Percentiles rank a stretch among this genome's conserved stretches.
Evolutionary conservation across 2,329 filamentous ascomycete genomes (phyloP).

Genomic region (Exophiala xenobiotica): DNA sequence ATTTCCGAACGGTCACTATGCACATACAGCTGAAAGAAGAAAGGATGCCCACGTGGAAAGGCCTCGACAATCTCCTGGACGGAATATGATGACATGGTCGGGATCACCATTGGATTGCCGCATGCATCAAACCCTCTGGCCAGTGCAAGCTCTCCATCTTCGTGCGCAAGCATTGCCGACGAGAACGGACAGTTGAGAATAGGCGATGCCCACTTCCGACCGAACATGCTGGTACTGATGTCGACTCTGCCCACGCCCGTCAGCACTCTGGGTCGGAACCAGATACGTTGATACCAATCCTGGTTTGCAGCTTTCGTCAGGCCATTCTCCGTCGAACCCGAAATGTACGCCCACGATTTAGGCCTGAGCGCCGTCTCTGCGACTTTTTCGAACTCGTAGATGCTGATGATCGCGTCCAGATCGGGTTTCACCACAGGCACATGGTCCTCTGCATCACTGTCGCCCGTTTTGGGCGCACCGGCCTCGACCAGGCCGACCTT

Average conservation of each 20-base stretch:
- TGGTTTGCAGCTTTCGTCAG: slow-evolving; percentile 20
- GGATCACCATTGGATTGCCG: slow-evolving; percentile 25
- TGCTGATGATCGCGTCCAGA: slow-evolving; percentile 24
- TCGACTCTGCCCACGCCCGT: slow-evolving; percentile 40
- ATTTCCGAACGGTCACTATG: slow-evolving; percentile 56
- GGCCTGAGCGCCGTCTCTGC: slow-evolving; percentile 17
- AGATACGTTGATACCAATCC: slow-evolving; percentile 42
- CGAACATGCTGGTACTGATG: slow-evolving; percentile 34
- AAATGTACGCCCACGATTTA: slow-evolving; percentile 34
- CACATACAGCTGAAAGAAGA: slow-evolving; percentile 60
- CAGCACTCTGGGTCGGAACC: slow-evolving; percentile 49
- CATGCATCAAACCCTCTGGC: slow-evolving; percentile 27
- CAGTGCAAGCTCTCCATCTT: slow-evolving; percentile 45
- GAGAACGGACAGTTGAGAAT: slow-evolving; percentile 27
- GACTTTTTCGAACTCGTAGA: slow-evolving; percentile 27
- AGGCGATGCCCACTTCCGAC: slow-evolving; percentile 22
- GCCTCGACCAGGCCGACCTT: slow-evolving; percentile 30
- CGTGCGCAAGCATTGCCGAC: slow-evolving; percentile 46
- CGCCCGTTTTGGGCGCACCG: slow-evolving; percentile 15
- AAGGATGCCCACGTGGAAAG: slow-evolving; percentile 17
- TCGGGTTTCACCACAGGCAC: slow-evolving; percentile 5
- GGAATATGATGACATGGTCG: slow-evolving; percentile 59
- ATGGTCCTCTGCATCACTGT: slow-evolving; percentile 6
- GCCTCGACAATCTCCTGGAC: slow-evolving; percentile 52
- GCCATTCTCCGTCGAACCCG: slow-evolving; percentile 25